Base-by-base conservation (phyloP, 1,284 basidiomycete genomes). In the Ceratorhiza oryzae-sativae region DNA sequence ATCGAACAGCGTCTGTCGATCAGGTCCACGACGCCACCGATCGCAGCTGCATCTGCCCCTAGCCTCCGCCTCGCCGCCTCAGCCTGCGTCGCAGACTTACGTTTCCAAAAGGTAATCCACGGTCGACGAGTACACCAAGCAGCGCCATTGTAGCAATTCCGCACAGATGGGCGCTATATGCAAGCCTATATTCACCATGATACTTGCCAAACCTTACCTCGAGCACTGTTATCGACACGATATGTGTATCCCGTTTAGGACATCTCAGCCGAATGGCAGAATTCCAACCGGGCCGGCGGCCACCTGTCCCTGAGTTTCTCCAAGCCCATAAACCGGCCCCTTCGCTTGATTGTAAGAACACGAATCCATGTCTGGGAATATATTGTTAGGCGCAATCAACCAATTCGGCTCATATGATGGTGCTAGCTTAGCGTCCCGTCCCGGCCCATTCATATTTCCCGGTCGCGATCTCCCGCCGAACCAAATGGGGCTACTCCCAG, bases 1-100 rank as follows among this genome's bases (percentile, higher is more conserved):
- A 27, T 32, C 49, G 49, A 53, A 53, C 23, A 27, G 27, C 23
- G 49, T 25, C 27, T 53, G 49, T 53, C 49, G 49, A 53, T 53
- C 49, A 48, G 15, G 4, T 32, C 49, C 23, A 53, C 27, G 49
- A 53, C 53, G 53, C 53, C 53, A 56, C 30, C 49, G 25, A 56
- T 36, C 53, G 4, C 27, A 56, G 36, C 15, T 32, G 53, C 53
- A n/a, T n/a, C n/a, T n/a, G n/a, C n/a, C n/a, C n/a, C n/a, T n/a
- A n/a, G n/a, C n/a, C n/a, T n/a, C n/a, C n/a, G n/a, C n/a, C n/a
- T n/a, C n/a, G n/a, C n/a, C n/a, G n/a, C n/a, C n/a, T n/a, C n/a
- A n/a, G n/a, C n/a, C n/a, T n/a, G n/a, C n/a, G n/a, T n/a, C n/a
- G n/a, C n/a, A n/a, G n/a, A n/a, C n/a, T n/a, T n/a, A n/a, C n/a